Conservation (phyloP, 2,329 filamentous ascomycete genomes). For the Cladorrhinum sp. region DNA sequence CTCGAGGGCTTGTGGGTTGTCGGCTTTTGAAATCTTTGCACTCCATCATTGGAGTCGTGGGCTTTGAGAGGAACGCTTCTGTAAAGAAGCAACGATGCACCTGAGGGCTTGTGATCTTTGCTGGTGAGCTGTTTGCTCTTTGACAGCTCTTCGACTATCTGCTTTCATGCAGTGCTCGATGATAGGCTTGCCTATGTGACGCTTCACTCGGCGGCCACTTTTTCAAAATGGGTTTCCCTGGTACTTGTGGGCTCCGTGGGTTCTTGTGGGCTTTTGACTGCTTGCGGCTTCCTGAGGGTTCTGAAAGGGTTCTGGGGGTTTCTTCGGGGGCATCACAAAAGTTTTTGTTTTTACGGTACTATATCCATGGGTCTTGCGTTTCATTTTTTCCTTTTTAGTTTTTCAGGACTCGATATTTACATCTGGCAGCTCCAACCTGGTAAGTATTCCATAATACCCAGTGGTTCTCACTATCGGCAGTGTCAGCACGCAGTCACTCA, state of each 20-base stretch:
- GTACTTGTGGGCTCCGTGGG: slow-evolving; percentile 25
- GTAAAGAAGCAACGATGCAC: slow-evolving; percentile 47
- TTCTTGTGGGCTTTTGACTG: slow-evolving; percentile 18
- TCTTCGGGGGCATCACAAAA: slow-evolving; percentile 18
- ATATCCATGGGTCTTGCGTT: slow-evolving; percentile 15
- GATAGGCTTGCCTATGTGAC: slow-evolving; percentile 26
- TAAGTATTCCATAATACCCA: slow-evolving; percentile 23
- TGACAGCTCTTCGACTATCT: slow-evolving; percentile 29
- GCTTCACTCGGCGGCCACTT: slow-evolving; percentile 6
- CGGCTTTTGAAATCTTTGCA: slow-evolving; percentile 47
- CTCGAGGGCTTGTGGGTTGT: slow-evolving; percentile 57
- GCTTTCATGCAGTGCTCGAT: slow-evolving; percentile 22
- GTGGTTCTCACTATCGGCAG: slow-evolving; percentile 14
- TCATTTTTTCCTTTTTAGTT: not conserved
- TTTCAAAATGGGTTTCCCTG: slow-evolving; percentile 26
- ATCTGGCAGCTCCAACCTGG: slow-evolving; percentile 19
- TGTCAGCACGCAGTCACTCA: slow-evolving; percentile 15
- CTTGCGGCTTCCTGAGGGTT: slow-evolving; percentile 14
- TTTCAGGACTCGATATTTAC: slow-evolving; percentile 17
- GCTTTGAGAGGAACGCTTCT: slow-evolving; percentile 51
- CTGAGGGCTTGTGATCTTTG: slow-evolving; percentile 48
- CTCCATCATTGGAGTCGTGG: slow-evolving; percentile 42
- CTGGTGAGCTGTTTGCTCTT: slow-evolving; percentile 34
- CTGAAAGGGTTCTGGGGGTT: slow-evolving; percentile 18
- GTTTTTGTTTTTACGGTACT: slow-evolving; percentile 17